Evolutionary conservation across 2,329 filamentous ascomycete genomes (phyloP).

Genomic region (Epichloe amarillans): DNA sequence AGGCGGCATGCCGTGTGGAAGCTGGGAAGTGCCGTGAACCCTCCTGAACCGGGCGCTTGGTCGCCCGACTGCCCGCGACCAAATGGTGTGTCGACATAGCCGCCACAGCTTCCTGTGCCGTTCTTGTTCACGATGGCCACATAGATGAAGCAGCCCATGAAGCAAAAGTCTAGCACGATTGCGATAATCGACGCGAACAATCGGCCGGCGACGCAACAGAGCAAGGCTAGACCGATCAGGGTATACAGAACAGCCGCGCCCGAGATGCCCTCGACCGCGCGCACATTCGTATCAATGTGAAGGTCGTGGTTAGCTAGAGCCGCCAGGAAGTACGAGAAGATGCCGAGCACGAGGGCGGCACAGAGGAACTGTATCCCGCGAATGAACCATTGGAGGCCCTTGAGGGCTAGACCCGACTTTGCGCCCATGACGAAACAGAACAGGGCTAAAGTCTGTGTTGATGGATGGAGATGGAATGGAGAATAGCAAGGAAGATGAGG

Average conservation of each 20-base stretch:
- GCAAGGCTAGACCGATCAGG: slow-evolving; percentile 55
- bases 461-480: no score
- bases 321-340: slow-evolving; percentile 77
- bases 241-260: slow-evolving; percentile 66
- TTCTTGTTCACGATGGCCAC: slow-evolving; percentile 61
- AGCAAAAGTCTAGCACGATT: slow-evolving; percentile 64
- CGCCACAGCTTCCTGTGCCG: slow-evolving; percentile 51
- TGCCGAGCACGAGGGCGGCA: slow-evolving; percentile 58
- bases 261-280: slow-evolving; percentile 66
- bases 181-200: slow-evolving; percentile 59
- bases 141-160: slow-evolving; percentile 67
- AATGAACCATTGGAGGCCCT: slow-evolving; percentile 54
- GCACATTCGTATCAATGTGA: slow-evolving; percentile 48
- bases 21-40: slow-evolving; percentile 34
- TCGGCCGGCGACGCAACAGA: slow-evolving; percentile 68
- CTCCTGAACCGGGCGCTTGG: slow-evolving; percentile 31
- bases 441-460: no score
- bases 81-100: slow-evolving; percentile 50
- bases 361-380: slow-evolving; percentile 63
- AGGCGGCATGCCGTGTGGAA: slow-evolving; percentile 51
- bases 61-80: slow-evolving; percentile 47
- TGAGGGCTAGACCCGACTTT: slow-evolving; percentile 41
- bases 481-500: neutral
- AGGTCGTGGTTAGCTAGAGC: slow-evolving; percentile 53
- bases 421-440: slow-evolving; percentile 14